Evolutionary conservation across 2,329 filamentous ascomycete genomes (phyloP), one percentile per base, ranked within the genome.

Genomic region (Acrodontium crateriforme): DNA sequence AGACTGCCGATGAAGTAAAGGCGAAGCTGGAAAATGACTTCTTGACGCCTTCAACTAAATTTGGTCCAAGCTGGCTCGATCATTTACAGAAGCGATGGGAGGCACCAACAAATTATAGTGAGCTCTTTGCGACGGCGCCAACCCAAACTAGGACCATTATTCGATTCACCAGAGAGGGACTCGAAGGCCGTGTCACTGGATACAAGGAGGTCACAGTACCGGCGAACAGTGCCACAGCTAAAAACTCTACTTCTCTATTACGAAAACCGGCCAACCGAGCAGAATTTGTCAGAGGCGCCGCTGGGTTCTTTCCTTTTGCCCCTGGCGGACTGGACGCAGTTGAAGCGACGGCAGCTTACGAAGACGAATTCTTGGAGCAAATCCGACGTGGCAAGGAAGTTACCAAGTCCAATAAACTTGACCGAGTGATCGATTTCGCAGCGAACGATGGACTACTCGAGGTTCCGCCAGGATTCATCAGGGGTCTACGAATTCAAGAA

Each of bases 121-220:
- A 83, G 31, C 68, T 95, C 11, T 93, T 92, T 55, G 72, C 77
- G 38, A 68, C 95, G 30, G 83, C 84, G 2, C 81, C 84, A 3
- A 91, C 87, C 0, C 89, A 95, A 56, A 87, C 84, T 10, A 74
- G 89, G 32, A 95, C 85, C n/a, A 77, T 94, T 41, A 93, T 83
- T 16, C 75, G 89, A 16, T 98, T 98, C 53, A 78, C 75, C 24
- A 71, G 89, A 30, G 83, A 93, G 55, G 89, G 89, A 5, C 67
- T 95, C 9, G 84, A 95, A 56, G 89, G 89, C 13, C 71, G 78
- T 28, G 87, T 98, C 14, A 92, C 82, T 6, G 85, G 85, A 27
- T 95, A 98, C 55, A 79, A 77, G 49, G 89, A 94, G 52, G 81
- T 95, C 27, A 94, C 89, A 1, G 74, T 95, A 6, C 83, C 87